Conservation (phyloP, 2,329 filamentous ascomycete genomes). For the Waltergamsia citrina region DNA sequence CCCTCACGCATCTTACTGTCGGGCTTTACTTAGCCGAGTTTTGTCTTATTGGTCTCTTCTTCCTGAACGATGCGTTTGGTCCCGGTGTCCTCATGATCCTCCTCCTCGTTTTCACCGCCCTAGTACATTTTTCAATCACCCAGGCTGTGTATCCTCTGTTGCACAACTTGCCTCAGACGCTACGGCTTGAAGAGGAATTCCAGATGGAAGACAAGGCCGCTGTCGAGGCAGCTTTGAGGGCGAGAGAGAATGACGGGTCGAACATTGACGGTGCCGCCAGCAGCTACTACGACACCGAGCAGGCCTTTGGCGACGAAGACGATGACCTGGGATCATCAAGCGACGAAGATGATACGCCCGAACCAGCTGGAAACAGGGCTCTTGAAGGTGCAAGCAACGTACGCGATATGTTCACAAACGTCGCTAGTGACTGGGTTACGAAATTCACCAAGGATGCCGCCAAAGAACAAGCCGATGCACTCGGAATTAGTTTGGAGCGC, state of each 20-base stretch:
- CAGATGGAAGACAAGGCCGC: slow-evolving; percentile 37
- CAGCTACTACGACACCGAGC: slow-evolving; percentile 23
- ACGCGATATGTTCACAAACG: slow-evolving; percentile 21
- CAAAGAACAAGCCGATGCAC: slow-evolving; percentile 16
- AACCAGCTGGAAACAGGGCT: slow-evolving; percentile 17
- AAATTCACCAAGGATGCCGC: slow-evolving; percentile 19
- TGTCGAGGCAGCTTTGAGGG: slow-evolving; percentile 16
- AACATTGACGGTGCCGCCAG: slow-evolving; percentile 16
- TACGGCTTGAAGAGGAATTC: slow-evolving; percentile 44
- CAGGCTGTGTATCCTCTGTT: slow-evolving; percentile 67
- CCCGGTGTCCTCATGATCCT: slow-evolving; percentile 69
- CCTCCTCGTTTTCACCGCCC: slow-evolving; percentile 63
- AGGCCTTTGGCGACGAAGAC: slow-evolving; percentile 23
- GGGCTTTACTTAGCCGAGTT: slow-evolving; percentile 77
- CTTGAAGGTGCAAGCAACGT: slow-evolving; percentile 25
- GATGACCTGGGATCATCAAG: slow-evolving; percentile 17
- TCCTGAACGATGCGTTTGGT: slow-evolving; percentile 54
- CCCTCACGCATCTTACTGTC: slow-evolving; percentile 74
- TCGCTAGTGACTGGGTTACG: slow-evolving; percentile 23
- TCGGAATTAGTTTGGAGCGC: slow-evolving; percentile 14
- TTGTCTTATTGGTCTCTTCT: slow-evolving; percentile 79
- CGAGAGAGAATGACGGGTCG: slow-evolving; percentile 9
- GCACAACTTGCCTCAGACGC: slow-evolving; percentile 69
- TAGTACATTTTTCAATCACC: slow-evolving; percentile 69
- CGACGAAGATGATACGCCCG: slow-evolving; percentile 9